Conservation (phyloP, 2,329 filamentous ascomycete genomes). For the Didymella sp. region DNA sequence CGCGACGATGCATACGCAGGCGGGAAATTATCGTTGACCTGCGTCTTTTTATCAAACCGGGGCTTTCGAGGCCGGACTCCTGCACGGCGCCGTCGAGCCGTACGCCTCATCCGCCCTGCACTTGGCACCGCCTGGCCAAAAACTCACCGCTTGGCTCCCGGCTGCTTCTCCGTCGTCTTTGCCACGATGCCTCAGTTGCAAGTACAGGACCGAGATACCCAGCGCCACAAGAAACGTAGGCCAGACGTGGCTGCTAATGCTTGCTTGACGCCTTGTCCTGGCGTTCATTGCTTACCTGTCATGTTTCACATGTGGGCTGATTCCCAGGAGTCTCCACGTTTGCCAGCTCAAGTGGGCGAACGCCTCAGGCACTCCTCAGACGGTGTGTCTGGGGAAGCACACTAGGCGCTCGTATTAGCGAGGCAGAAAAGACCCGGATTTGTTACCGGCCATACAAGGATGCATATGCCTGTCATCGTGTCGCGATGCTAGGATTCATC, state of each 20-base stretch:
- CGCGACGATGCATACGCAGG: constrained; percentile 9
- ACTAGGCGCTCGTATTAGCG: constrained; percentile 1
- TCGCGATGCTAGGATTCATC: constrained; percentile 9
- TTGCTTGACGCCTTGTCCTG: constrained; percentile 15
- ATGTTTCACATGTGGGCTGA: constrained; percentile 26
- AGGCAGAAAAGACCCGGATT: constrained; percentile 1
- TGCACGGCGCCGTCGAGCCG: constrained; percentile 16
- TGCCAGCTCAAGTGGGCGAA: constrained; percentile 18
- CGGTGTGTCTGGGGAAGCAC: constrained; percentile 15
- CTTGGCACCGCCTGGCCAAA: constrained; percentile 10
- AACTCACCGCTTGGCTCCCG: constrained; percentile 8
- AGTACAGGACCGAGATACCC: not conserved
- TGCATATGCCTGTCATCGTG: constrained; percentile 17
- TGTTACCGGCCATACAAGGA: constrained; percentile 9
- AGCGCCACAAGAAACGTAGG: constrained; percentile 19
- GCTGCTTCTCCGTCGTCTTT: constrained; percentile 5
- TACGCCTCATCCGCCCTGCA: constrained; percentile 12
- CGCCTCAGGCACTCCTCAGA: constrained; percentile 10
- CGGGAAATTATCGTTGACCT: constrained; percentile 14
- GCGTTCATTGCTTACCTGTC: not conserved
- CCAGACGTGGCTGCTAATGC: constrained; percentile 14
- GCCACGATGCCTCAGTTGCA: constrained; percentile 1
- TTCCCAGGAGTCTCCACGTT: constrained; percentile 18
- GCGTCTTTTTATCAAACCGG: not conserved
- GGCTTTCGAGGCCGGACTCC: constrained; percentile 2